Conservation (phyloP, 2,329 filamentous ascomycete species). For the Aspergillus amoenus region DNA sequence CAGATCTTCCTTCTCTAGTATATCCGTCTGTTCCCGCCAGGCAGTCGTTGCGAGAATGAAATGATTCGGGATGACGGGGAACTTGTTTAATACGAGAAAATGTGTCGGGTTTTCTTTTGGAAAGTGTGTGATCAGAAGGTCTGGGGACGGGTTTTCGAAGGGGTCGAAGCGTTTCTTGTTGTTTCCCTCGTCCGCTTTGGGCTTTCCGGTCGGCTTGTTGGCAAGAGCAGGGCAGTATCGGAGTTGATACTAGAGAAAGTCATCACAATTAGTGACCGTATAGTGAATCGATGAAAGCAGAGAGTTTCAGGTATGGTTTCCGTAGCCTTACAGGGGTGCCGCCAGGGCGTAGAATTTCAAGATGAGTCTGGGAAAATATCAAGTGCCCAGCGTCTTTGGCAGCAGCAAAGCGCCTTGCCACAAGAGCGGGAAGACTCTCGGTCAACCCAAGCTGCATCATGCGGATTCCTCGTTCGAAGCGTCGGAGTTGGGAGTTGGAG, state of each 20-base stretch:
- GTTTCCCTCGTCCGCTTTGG: conserved; percentile 21
- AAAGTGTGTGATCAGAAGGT: conserved; percentile 43
- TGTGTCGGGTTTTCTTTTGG: conserved; percentile 37
- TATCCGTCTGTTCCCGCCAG: conserved; percentile 44
- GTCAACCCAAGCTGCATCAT: conserved; percentile 38
- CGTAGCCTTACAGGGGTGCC: conserved; percentile 33
- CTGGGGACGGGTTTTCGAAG: conserved; percentile 44
- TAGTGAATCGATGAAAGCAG: background rate
- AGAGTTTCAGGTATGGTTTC: background rate
- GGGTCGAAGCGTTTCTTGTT: conserved; percentile 40
- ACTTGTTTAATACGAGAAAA: conserved; percentile 49
- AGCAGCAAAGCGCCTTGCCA: conserved; percentile 34
- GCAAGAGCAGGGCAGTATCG: conserved; percentile 51
- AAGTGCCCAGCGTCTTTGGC: conserved; percentile 39
- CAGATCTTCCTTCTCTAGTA: conserved; percentile 45
- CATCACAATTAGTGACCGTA: background rate
- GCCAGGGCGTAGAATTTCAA: conserved; percentile 35
- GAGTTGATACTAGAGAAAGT: conserved; percentile 43
- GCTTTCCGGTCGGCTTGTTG: conserved; percentile 39
- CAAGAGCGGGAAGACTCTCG: conserved; percentile 37
- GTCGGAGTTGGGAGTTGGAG: conserved; percentile 5
- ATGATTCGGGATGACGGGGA: conserved; percentile 49
- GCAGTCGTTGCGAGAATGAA: conserved; percentile 50
- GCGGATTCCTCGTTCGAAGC: background rate
- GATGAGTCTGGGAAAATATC: conserved; percentile 41